Conservation (phyloP, 2,329 filamentous ascomycete species). For the Exophiala sideris region DNA sequence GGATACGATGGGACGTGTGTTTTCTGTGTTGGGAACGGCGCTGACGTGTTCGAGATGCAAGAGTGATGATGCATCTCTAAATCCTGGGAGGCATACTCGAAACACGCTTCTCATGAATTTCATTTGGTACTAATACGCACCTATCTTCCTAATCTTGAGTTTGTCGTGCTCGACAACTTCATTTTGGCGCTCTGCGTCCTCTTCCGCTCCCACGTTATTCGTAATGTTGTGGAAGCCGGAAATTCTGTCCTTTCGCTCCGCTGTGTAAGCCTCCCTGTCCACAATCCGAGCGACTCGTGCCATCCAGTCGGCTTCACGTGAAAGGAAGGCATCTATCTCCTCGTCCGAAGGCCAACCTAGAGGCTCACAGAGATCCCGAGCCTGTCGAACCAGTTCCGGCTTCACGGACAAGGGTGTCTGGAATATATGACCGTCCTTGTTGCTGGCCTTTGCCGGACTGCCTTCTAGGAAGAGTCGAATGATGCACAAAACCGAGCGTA, state of each 20-base stretch:
- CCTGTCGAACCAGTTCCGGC: slow-evolving; percentile 6
- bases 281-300: slow-evolving; percentile 7
- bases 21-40: too few relatives aligned
- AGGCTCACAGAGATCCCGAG: slow-evolving; percentile 2
- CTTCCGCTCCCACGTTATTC: too few relatives aligned
- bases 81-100: too few relatives aligned
- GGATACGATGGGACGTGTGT: too few relatives aligned
- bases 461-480: slow-evolving; percentile 20
- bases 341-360: slow-evolving; percentile 24
- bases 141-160: too few relatives aligned
- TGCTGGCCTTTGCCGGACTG: background rate
- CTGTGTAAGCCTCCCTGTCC: background rate
- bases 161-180: too few relatives aligned
- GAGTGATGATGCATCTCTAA: too few relatives aligned
- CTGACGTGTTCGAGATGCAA: too few relatives aligned
- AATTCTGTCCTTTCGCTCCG: background rate
- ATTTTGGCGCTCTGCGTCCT: too few relatives aligned
- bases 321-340: slow-evolving; percentile 10
- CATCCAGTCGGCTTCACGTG: slow-evolving; percentile 11
- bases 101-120: too few relatives aligned
- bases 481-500: slow-evolving; percentile 11
- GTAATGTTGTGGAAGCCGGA: too few relatives aligned
- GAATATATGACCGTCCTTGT: slow-evolving; percentile 1
- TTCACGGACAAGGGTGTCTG: slow-evolving; percentile 6
- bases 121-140: too few relatives aligned